phyloP scores from a whole-genome alignment of 2,329 filamentous ascomycete species.

The Trichophyton schoenleinii region DNA sequence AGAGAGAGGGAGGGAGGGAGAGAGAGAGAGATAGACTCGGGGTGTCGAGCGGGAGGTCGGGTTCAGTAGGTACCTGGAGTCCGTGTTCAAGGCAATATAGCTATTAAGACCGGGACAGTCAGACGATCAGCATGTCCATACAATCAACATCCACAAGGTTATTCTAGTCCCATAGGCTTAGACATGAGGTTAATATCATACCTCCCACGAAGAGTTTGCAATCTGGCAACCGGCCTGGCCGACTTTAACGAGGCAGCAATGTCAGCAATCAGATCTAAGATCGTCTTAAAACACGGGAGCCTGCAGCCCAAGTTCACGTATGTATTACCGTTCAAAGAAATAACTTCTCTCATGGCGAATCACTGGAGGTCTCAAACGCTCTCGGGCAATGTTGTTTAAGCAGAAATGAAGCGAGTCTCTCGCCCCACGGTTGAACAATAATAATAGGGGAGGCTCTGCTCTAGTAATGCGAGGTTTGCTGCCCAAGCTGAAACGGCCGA shows the following conservation, averaged over 20 bases:
- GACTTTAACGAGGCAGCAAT: constrained; percentile 46
- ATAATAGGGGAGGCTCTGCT: neutral
- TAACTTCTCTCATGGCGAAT: constrained; percentile 82
- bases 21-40: neutral
- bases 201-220: constrained; percentile 99
- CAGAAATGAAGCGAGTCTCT: neutral
- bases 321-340: constrained; percentile 84
- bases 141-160: constrained; percentile 16
- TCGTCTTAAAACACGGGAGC: constrained; percentile 41
- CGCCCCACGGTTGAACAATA: neutral
- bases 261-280: constrained; percentile 7
- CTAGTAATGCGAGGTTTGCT: neutral
- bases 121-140: constrained; percentile 15
- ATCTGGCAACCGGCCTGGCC: constrained; percentile 99
- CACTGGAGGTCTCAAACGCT: neutral
- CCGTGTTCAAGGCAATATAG: constrained; percentile 99
- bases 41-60: neutral
- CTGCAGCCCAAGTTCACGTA: constrained; percentile 25
- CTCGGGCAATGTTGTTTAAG: neutral
- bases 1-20: too few species aligned
- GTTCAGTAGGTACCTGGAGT: constrained; percentile 64
- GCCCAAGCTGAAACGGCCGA: neutral
- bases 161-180: neutral
- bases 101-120: constrained; percentile 41
- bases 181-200: constrained; percentile 34